phyloP scores from a whole-genome alignment of 2,329 filamentous ascomycete species.

The Chrysoporthe puriensis region DNA sequence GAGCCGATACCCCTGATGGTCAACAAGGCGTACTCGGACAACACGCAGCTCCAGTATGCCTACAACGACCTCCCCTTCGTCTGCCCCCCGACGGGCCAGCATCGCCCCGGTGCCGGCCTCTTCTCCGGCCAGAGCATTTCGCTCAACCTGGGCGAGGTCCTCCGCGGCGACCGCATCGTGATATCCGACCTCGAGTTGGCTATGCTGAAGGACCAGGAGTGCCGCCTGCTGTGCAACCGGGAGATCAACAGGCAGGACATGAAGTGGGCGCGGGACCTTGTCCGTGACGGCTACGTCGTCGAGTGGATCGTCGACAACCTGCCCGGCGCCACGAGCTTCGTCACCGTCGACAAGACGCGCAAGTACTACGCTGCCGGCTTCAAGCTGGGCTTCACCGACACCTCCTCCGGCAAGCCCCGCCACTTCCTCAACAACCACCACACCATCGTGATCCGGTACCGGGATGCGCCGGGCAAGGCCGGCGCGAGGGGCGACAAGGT shows the following conservation, averaged over 20 bases:
- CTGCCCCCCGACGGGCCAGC: conserved; percentile 74
- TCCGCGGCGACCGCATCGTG: conserved; percentile 84
- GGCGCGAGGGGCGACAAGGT: conserved; percentile 75
- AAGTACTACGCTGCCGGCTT: conserved; percentile 92
- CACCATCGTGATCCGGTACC: conserved; percentile 80
- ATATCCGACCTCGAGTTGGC: conserved; percentile 81
- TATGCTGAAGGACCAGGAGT: conserved; percentile 77
- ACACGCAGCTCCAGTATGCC: conserved; percentile 88
- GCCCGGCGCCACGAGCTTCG: conserved; percentile 85
- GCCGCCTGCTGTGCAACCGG: conserved; percentile 71
- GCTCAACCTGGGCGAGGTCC: conserved; percentile 83
- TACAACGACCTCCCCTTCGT: conserved; percentile 89
- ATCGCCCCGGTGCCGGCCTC: conserved; percentile 67
- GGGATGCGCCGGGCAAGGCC: conserved; percentile 68
- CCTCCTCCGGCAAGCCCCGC: conserved; percentile 59
- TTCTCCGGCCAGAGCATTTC: conserved; percentile 78
- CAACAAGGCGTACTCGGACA: conserved; percentile 90
- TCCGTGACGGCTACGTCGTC: conserved; percentile 79
- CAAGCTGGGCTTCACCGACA: conserved; percentile 80
- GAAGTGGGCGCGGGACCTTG: conserved; percentile 69
- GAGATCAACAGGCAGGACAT: conserved; percentile 68
- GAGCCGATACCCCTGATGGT: conserved; percentile 83
- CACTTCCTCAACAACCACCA: conserved; percentile 88
- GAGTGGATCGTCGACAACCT: conserved; percentile 96
- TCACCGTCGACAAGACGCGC: conserved; percentile 79